phyloP scores from a whole-genome alignment of 2,329 filamentous ascomycete species.

The Neurospora sp. region DNA sequence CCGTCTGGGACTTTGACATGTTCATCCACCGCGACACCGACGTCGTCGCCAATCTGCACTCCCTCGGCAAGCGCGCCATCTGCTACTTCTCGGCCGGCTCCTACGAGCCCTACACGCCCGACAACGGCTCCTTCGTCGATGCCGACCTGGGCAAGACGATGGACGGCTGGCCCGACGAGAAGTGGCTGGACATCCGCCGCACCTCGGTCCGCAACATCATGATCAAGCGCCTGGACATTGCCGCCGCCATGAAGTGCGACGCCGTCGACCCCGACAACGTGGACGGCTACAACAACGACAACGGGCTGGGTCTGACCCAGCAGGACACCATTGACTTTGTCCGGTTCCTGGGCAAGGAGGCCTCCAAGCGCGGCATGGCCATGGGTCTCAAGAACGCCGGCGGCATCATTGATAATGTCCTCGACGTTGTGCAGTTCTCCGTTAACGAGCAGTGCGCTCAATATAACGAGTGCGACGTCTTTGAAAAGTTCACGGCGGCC shows the following conservation, averaged over 20 bases:
- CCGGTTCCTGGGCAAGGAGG: slow-evolving; percentile 46
- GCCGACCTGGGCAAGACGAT: slow-evolving; percentile 48
- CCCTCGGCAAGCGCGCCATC: slow-evolving; percentile 48
- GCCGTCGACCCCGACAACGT: slow-evolving; percentile 64
- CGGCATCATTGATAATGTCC: slow-evolving; percentile 41
- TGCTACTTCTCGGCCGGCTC: slow-evolving; percentile 69
- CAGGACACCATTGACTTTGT: slow-evolving; percentile 49
- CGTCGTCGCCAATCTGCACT: slow-evolving; percentile 36
- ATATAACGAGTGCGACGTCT: slow-evolving; percentile 42
- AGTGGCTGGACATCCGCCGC: slow-evolving; percentile 53
- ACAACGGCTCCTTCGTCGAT: slow-evolving; percentile 42
- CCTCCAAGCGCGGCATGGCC: slow-evolving; percentile 43
- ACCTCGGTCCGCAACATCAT: slow-evolving; percentile 54
- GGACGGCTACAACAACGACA: slow-evolving; percentile 44
- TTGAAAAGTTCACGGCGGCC: slow-evolving; percentile 45
- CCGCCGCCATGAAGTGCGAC: slow-evolving; percentile 52
- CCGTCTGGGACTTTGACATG: slow-evolving; percentile 52
- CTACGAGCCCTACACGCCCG: slow-evolving; percentile 53
- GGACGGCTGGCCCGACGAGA: slow-evolving; percentile 56
- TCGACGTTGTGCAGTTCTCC: slow-evolving; percentile 46
- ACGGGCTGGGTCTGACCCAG: slow-evolving; percentile 48
- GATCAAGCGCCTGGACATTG: slow-evolving; percentile 47
- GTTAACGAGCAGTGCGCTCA: slow-evolving; percentile 62
- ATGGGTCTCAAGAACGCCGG: slow-evolving; percentile 61
- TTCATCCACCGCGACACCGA: slow-evolving; percentile 39